These are phyloP conservation scores for Venturia oleaginea DNA, from an alignment of 2,329 filamentous ascomycete genomes.

Conservation along the genomic window DNA sequence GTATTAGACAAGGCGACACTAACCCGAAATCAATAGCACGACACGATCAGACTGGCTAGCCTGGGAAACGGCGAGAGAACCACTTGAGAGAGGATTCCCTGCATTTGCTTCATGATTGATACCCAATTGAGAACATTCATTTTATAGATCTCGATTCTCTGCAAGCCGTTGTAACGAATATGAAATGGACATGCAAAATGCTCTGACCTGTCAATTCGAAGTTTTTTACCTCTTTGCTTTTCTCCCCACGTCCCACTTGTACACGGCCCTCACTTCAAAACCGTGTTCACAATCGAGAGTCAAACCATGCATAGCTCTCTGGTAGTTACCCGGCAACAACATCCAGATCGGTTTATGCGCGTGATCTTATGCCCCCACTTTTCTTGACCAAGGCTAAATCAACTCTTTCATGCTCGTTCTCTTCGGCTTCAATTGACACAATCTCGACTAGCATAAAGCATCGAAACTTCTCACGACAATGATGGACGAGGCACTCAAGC, in stretches of 20 bases:
- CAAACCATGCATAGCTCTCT: not conserved
- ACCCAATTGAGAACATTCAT: not conserved
- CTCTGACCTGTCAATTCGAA: too few relatives aligned
- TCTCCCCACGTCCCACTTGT: too few relatives aligned
- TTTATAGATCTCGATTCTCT: not conserved
- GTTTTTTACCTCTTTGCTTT: too few relatives aligned
- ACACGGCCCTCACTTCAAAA: too few relatives aligned
- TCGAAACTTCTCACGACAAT: not conserved
- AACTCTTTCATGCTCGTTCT: too few relatives aligned
- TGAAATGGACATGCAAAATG: not conserved
- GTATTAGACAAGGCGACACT: not conserved
- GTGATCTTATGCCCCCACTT: too few relatives aligned
- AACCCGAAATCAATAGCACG: conserved; percentile 47
- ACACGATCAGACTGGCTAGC: conserved; percentile 96
- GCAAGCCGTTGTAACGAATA: not conserved
- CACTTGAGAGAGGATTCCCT: conserved; percentile 49
- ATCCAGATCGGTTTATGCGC: not conserved
- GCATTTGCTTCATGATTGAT: conserved; percentile 7
- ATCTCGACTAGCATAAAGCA: too few relatives aligned
- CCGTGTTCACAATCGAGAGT: too few relatives aligned
- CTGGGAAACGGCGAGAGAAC: conserved; percentile 72
- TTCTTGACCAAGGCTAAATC: too few relatives aligned
- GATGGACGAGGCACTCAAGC: not conserved
- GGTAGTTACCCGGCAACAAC: not conserved
- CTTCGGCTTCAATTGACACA: too few relatives aligned